Percentiles rank a stretch among this genome's conserved stretches.
Evolutionary conservation across 768 basidiomycete genomes (phyloP).

Genomic region (Tephrocybe sp.): DNA sequence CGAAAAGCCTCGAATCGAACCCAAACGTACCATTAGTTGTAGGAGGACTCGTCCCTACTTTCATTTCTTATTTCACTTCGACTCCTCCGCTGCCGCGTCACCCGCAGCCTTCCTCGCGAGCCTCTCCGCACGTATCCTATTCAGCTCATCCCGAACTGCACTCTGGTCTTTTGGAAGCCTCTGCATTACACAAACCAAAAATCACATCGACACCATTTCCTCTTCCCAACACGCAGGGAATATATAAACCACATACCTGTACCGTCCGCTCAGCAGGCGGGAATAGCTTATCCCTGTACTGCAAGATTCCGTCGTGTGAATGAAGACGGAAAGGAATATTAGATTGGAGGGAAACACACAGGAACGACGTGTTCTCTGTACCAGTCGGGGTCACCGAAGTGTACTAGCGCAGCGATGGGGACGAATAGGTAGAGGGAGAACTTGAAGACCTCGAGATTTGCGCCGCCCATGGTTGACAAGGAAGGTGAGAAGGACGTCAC

Average conservation of each 20-base stretch:
- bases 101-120: slow-evolving; percentile 47
- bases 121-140: slow-evolving; percentile 65
- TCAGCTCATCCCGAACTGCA: slow-evolving; percentile 66
- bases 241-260: slow-evolving; percentile 35
- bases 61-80: not conserved
- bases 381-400: slow-evolving; percentile 90
- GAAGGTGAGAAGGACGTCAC: not conserved
- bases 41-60: not conserved
- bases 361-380: slow-evolving; percentile 77
- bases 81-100: slow-evolving; percentile 32
- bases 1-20: no score
- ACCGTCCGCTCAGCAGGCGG: slow-evolving; percentile 58
- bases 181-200: slow-evolving; percentile 28
- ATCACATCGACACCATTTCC: no score
- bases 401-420: slow-evolving; percentile 75
- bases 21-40: slow-evolving; percentile 2
- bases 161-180: slow-evolving; percentile 65
- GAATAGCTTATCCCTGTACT: slow-evolving; percentile 78
- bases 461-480: slow-evolving; percentile 32
- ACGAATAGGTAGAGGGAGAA: slow-evolving; percentile 86
- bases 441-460: slow-evolving; percentile 89
- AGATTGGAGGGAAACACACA: slow-evolving; percentile 32
- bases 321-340: not conserved
- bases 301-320: not conserved
- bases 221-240: not conserved